These are phyloP conservation scores for Aspergillus nidulans DNA, from an alignment of 495 filamentous ascomycete genomes.

Conservation along the genomic window DNA sequence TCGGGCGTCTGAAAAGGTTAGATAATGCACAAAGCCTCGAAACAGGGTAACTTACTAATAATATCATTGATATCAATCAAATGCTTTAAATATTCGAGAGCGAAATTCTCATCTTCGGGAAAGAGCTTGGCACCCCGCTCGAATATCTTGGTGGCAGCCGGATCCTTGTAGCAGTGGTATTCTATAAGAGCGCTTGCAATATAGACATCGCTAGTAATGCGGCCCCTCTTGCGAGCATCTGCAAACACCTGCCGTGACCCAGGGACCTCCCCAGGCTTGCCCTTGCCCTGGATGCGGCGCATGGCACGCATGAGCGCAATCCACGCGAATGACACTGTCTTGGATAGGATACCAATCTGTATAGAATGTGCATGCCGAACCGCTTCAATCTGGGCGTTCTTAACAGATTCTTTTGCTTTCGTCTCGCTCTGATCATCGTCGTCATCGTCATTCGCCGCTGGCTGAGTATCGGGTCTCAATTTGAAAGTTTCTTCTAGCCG, in stretches of 20 bases:
- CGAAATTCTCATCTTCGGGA: constrained; percentile 85
- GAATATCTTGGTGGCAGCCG: constrained; percentile 87
- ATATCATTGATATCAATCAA: constrained; percentile 85
- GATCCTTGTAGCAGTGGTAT: constrained; percentile 91
- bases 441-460: constrained; percentile 59
- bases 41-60: constrained; percentile 63
- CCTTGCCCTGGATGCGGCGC: constrained; percentile 91
- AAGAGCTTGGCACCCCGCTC: constrained; percentile 90
- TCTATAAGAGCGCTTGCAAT: constrained; percentile 88
- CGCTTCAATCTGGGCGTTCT: constrained; percentile 62
- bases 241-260: constrained; percentile 82
- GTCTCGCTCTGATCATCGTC: constrained; percentile 55
- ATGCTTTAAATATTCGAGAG: constrained; percentile 92
- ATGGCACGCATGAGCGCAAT: constrained; percentile 90
- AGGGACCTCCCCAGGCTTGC: constrained; percentile 61
- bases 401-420: constrained; percentile 49
- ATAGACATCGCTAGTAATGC: constrained; percentile 89
- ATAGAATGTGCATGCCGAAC: constrained; percentile 65
- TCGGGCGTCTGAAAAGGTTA: constrained; percentile 64
- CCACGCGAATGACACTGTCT: constrained; percentile 85
- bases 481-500: constrained; percentile 61
- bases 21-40: constrained; percentile 15
- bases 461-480: constrained; percentile 37
- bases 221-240: constrained; percentile 78
- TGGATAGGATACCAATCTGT: constrained; percentile 68